Base-by-base conservation (phyloP, 2,329 filamentous ascomycete species). In the Colletotrichum gigasporum region DNA sequence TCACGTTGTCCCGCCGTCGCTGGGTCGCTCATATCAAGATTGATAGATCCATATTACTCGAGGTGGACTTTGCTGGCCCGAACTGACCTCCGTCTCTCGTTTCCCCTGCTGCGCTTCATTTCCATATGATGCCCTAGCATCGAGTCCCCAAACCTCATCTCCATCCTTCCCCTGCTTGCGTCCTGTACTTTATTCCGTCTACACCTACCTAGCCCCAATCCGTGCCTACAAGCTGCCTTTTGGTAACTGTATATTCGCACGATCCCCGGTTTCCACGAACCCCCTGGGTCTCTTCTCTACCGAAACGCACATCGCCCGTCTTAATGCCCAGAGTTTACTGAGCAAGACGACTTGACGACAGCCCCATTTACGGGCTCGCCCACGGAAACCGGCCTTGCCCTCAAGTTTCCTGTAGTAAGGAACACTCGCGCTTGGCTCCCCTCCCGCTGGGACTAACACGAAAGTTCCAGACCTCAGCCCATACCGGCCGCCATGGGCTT, bases 401-500 rank as follows among this genome's bases (percentile, higher is more conserved):
- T 28, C 41, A 26, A 32, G 22, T 16, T 55, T 55, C 34, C 45
- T 20, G 62, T 53, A 18, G 62, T 65, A 55, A 39, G 50, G 14
- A 62, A 28, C 8, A 34, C 16, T 16, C 4, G 39, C 39, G 35
- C 14, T 8, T 22, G 22, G 28, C 35, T 24, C 14, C 9, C 48
- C n/a, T 42, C 8, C 26, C 20, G 7, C 34, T 39, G 35, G 18
- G 42, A 20, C 52, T 63, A 24, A 63, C 39, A 52, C 54, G 26
- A 11, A 34, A 32, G 8, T 12, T 16, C 20, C 8, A 66, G 59
- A 60, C 20, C 64, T 73, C 12, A 34, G 30, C 30, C 62, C 22
- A n/a, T 26, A 28, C 30, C 26, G 28, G 20, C 22, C 26, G 58
- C 68, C 64, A 89, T 88, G 85, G 85, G 82, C 58, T 72, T 83